A percentile compares a stretch with the other conserved stretches of the same genome.
Evolutionary conservation across 2,329 filamentous ascomycete species (phyloP).

Genomic region (Sclerotinia borealis): DNA sequence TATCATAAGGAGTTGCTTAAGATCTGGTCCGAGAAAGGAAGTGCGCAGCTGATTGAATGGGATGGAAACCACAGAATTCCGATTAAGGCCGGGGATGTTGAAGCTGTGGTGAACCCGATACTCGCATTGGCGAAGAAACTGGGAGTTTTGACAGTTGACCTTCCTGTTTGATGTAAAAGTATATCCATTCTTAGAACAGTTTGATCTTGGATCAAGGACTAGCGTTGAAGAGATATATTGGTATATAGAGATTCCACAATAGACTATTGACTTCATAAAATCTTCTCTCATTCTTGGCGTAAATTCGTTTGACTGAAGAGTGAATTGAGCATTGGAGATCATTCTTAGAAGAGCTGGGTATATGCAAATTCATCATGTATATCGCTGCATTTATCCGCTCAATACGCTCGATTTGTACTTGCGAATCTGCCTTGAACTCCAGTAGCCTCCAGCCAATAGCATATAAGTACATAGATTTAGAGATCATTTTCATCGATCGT

Average conservation of each 20-base stretch:
- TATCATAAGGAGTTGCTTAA: constrained; percentile 51
- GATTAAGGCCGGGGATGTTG: constrained; percentile 60
- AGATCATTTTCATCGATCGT: background rate
- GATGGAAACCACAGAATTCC: constrained; percentile 66
- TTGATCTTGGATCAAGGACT: background rate
- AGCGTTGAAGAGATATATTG: background rate
- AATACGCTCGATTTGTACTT: background rate
- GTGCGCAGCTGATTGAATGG: constrained; percentile 61
- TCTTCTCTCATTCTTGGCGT: background rate
- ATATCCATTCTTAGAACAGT: background rate
- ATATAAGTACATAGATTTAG: background rate
- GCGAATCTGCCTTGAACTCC: background rate
- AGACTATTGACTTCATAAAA: background rate
- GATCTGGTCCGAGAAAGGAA: constrained; percentile 53
- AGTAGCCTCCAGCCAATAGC: background rate
- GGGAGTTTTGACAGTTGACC: constrained; percentile 3
- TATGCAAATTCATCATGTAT: background rate
- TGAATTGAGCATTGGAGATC: background rate
- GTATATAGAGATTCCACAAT: background rate
- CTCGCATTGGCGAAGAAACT: constrained; percentile 2
- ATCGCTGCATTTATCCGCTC: background rate
- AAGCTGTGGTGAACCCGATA: constrained; percentile 47
- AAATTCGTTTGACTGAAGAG: background rate
- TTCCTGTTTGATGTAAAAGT: background rate
- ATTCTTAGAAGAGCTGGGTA: background rate